phyloP scores from a whole-genome alignment of 2,329 filamentous ascomycete genomes.

The Alternaria sp. region DNA sequence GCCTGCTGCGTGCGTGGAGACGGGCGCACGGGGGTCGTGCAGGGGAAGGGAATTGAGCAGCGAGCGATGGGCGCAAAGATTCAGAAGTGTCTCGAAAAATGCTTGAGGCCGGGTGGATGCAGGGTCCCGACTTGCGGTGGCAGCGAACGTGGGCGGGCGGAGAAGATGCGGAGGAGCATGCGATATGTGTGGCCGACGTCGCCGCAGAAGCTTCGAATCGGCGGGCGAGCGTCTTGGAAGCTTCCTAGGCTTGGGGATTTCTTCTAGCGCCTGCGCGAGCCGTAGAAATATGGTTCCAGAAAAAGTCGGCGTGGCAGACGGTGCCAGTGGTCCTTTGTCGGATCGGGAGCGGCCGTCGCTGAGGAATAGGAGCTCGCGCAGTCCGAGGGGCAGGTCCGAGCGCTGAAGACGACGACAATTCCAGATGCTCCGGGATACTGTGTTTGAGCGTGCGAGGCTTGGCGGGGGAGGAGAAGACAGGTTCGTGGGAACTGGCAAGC shows the following conservation, averaged over 20 bases:
- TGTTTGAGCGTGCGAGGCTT: slow-evolving; percentile 5
- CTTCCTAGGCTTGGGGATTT: slow-evolving; percentile 1
- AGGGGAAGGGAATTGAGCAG: background rate
- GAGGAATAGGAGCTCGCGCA: slow-evolving; percentile 20
- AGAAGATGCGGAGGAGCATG: slow-evolving; percentile 20
- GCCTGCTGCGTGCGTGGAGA: background rate
- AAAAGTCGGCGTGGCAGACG: slow-evolving; percentile 14
- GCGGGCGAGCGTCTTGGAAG: slow-evolving; percentile 2
- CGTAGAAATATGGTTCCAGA: slow-evolving; percentile 13
- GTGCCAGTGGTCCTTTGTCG: slow-evolving; percentile 13
- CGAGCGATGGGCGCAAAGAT: background rate
- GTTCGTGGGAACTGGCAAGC: background rate
- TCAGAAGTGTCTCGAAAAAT: slow-evolving; percentile 9
- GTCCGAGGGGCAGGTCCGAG: slow-evolving; percentile 13
- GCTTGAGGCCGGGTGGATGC: slow-evolving; percentile 5
- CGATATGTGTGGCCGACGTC: slow-evolving; percentile 18
- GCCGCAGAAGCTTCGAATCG: slow-evolving; percentile 8
- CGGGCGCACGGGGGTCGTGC: background rate
- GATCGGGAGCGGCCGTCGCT: slow-evolving; percentile 19
- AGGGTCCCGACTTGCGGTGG: slow-evolving; percentile 13
- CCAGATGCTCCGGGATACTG: background rate
- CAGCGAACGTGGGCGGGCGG: slow-evolving; percentile 9
- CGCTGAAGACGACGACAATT: slow-evolving; percentile 1
- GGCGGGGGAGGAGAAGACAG: slow-evolving; percentile 2
- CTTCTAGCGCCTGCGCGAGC: slow-evolving; percentile 22